These are phyloP conservation scores for Echinochloa phyllopogon DNA, from an alignment of 176 grass and related monocot species.

Conservation along the genomic window DNA sequence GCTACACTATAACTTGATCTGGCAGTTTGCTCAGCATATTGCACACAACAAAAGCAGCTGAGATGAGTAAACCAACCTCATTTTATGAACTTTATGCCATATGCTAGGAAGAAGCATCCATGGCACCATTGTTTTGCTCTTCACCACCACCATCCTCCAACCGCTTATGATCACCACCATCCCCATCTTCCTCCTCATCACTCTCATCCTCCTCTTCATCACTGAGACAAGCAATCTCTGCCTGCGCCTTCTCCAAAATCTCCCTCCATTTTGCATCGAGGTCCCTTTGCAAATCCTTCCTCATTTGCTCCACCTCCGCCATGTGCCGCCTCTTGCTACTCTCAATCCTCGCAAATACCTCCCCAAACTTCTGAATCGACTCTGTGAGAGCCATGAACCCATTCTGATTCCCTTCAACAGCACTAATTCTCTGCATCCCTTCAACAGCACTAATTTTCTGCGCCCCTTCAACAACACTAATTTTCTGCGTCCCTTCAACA, in stretches of 20 bases:
- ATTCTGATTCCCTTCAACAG: background rate
- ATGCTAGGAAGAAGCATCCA: constrained; percentile 48
- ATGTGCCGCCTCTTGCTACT: constrained; percentile 72
- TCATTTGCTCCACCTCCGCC: constrained; percentile 68
- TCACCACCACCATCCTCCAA: constrained; percentile 37
- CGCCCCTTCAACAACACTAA: background rate
- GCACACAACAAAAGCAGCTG: background rate
- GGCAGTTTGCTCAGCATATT: background rate
- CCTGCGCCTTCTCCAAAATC: constrained; percentile 74
- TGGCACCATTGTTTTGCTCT: constrained; percentile 32
- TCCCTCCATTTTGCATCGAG: constrained; percentile 68
- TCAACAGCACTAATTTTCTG: background rate
- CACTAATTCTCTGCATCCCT: background rate
- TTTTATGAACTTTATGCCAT: constrained; percentile 52
- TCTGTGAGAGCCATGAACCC: constrained; percentile 55
- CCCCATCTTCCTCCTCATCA: constrained; percentile 36
- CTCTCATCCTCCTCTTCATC: constrained; percentile 43
- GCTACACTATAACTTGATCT: constrained; percentile 10
- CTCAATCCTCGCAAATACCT: constrained; percentile 76
- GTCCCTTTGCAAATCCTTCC: constrained; percentile 79
- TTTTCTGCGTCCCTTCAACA: background rate
- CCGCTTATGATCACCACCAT: constrained; percentile 31
- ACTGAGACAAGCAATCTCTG: constrained; percentile 60
- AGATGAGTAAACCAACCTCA: constrained; percentile 56
- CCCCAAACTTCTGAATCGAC: constrained; percentile 67